These are phyloP conservation scores for Didymella arachidicola DNA, from an alignment of 2,329 filamentous ascomycete genomes.

Conservation along the genomic window DNA sequence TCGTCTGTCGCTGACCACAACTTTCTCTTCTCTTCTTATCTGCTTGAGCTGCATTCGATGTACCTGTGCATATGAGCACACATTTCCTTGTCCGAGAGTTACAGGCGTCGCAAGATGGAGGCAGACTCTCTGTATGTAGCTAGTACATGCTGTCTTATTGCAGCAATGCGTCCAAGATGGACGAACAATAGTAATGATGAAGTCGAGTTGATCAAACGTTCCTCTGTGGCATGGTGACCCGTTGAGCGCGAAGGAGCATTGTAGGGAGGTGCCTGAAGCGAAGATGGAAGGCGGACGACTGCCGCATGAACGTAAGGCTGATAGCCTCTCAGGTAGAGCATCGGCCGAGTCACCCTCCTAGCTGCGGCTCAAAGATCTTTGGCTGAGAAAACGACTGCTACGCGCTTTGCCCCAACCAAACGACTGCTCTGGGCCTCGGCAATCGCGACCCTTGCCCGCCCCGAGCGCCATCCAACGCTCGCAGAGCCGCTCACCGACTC, in stretches of 20 bases:
- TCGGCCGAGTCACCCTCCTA: slow-evolving; percentile 15
- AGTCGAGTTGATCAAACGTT: slow-evolving; percentile 5
- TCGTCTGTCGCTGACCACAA: slow-evolving; percentile 18
- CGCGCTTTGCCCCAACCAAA: slow-evolving; percentile 16
- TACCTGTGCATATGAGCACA: slow-evolving; percentile 21
- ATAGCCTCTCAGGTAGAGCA: not conserved
- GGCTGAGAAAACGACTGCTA: slow-evolving; percentile 8
- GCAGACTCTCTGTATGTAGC: slow-evolving; percentile 14
- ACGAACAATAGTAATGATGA: slow-evolving; percentile 23
- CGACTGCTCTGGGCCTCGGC: slow-evolving; percentile 25
- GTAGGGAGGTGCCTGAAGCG: not conserved
- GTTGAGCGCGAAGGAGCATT: not conserved
- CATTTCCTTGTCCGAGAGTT: slow-evolving; percentile 23
- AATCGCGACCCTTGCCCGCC: slow-evolving; percentile 23
- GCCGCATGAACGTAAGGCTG: slow-evolving; percentile 2
- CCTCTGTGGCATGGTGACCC: not conserved
- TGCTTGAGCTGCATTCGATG: slow-evolving; percentile 21
- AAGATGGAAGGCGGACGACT: slow-evolving; percentile 2
- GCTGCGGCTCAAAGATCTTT: slow-evolving; percentile 19
- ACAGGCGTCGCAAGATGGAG: slow-evolving; percentile 13
- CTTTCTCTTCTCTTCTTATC: slow-evolving; percentile 18
- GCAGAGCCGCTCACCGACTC: slow-evolving; percentile 31
- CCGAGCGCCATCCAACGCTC: slow-evolving; percentile 23
- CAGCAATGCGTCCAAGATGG: slow-evolving; percentile 20
- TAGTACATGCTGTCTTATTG: slow-evolving; percentile 18